Evolutionary conservation across 1,284 basidiomycete genomes (phyloP).

Genomic region (Cutaneotrichosporon cyanovorans): DNA sequence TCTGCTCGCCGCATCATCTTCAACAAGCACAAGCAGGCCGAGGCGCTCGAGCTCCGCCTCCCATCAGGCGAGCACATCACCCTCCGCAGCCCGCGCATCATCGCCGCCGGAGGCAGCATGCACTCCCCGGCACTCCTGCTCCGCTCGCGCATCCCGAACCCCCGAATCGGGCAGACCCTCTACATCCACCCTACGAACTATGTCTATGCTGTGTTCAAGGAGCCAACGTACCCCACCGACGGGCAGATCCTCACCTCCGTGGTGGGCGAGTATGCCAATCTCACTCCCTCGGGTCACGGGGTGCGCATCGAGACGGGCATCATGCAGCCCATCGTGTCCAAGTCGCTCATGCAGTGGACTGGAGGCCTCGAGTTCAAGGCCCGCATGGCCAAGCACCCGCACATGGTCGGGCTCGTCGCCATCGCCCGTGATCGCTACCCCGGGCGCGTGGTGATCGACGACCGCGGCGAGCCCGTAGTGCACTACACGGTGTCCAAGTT

Average conservation of each 20-base stretch:
- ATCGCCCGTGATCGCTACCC: constrained; percentile 24
- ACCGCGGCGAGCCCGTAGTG: constrained; percentile 37
- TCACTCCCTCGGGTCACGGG: constrained; percentile 38
- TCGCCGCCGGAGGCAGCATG: constrained; percentile 45
- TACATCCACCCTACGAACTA: constrained; percentile 47
- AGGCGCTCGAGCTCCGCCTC: constrained; percentile 22
- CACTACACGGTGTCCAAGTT: constrained; percentile 43
- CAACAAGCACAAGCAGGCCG: constrained; percentile 15
- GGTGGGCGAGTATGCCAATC: constrained; percentile 36
- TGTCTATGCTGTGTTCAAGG: constrained; percentile 46
- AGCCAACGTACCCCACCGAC: constrained; percentile 47
- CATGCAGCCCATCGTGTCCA: constrained; percentile 42
- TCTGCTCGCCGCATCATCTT: constrained; percentile 45
- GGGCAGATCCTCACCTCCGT: constrained; percentile 49
- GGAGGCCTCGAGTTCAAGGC: constrained; percentile 42
- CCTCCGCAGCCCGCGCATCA: constrained; percentile 41
- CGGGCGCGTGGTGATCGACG: constrained; percentile 43
- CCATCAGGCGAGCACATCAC: constrained; percentile 25
- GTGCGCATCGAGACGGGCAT: constrained; percentile 49
- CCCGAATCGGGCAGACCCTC: constrained; percentile 47
- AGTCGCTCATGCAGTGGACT: constrained; percentile 38
- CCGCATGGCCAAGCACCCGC: constrained; percentile 28
- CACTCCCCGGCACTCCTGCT: constrained; percentile 48
- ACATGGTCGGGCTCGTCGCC: constrained; percentile 23
- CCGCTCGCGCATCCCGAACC: constrained; percentile 45